Conservation (phyloP, 129 eudicot species). For the Saposhnikovia divaricata region DNA sequence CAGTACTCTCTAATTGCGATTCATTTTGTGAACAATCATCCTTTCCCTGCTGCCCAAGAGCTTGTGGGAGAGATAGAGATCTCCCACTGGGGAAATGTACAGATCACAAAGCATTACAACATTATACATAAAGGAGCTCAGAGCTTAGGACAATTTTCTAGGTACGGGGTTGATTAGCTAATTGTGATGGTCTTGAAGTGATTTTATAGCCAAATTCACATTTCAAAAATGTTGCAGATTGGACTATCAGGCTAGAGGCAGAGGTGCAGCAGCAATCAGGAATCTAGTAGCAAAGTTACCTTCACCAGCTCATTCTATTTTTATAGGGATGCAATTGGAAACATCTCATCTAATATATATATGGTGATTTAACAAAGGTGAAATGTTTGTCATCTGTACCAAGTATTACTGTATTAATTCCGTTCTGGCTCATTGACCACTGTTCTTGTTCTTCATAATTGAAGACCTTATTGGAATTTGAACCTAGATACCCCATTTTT, state of each 20-base stretch:
- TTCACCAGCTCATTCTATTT: constrained; percentile 82
- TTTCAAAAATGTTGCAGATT: constrained; percentile 35
- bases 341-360: constrained; percentile 72
- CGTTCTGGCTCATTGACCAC: constrained; percentile 8
- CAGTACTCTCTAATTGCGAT: constrained; percentile 51
- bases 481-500: constrained; percentile 93
- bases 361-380: no score
- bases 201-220: background rate
- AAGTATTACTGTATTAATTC: background rate
- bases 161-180: constrained; percentile 29
- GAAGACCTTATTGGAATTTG: constrained; percentile 84
- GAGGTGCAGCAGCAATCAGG: constrained; percentile 79
- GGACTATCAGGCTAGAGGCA: constrained; percentile 63
- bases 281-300: constrained; percentile 71
- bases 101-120: constrained; percentile 82
- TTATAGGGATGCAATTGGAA: constrained; percentile 90
- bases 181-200: no score
- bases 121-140: constrained; percentile 77
- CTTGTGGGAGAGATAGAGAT: constrained; percentile 88
- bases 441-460: constrained; percentile 12
- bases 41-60: constrained; percentile 68
- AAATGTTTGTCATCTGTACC: background rate
- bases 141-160: constrained; percentile 79
- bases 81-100: constrained; percentile 99
- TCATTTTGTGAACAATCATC: constrained; percentile 64